Evolutionary conservation across 2,329 filamentous ascomycete species (phyloP), one percentile per base, ranked within the genome.

Genomic region (Diaporthe aspalathi): DNA sequence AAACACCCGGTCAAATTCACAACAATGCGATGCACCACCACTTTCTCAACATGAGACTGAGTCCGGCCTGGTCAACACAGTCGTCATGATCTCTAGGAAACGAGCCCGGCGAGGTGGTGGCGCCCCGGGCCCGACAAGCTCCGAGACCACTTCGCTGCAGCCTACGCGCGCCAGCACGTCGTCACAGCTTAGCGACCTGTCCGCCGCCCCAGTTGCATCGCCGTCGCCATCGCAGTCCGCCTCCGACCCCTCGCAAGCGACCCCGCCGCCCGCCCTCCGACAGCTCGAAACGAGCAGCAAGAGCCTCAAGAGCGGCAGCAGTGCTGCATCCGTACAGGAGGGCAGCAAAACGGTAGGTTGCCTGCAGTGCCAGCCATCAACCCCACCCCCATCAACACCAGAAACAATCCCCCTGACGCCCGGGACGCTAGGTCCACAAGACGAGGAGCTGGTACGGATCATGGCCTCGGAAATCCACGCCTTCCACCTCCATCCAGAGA

Each of bases 371-470:
- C 66, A 57, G 35, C 29, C 66, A 29, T 9, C 66, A 22, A 5
- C 22, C 52, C n/a, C 40, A 35, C 5, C n/a, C n/a, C n/a, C n/a
- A n/a, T 5, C 32, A 35, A 5, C 27, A 38, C n/a, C 29, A 32
- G n/a, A 27, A 16, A 22, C 53, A 49, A 27, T 35, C 11, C 27
- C 40, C 43, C 68, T 73, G 57, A 73, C 69, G 6, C n/a, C 9
- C 2, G 35, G 43, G 1, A 29, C 43, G 20, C 52, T 75, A 89
- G 87, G 79, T 85, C 47, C 84, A 83, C 72, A 89, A 89, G 76
- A 80, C 84, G 11, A 83, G 83, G 60, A 90, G 88, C 78, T 91
- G 89, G 89, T 91, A 91, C 78, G 88, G 88, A 67, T 88, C 89
- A 22, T 90, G 88, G 88, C 86, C 88, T 22, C 83, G 86, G 72